Evolutionary conservation across 192 early-diverging fungal genomes (phyloP), one percentile per base, ranked within the genome.

Genomic region (Backusella macrospora): DNA sequence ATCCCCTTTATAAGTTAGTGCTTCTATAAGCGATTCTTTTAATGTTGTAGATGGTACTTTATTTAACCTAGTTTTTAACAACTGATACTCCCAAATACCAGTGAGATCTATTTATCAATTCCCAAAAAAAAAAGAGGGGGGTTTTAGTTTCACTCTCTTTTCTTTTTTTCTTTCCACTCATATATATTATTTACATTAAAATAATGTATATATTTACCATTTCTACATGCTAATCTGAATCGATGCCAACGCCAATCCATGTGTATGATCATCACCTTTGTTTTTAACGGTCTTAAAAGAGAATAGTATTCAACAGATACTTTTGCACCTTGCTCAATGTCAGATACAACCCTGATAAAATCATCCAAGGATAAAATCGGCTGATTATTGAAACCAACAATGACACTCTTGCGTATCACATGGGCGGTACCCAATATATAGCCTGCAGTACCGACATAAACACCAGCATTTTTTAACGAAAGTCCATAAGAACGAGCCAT

Each of bases 181-280:
- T 43, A 10, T 55, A 55, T 21, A 55, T n/a, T n/a, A n/a, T n/a
- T n/a, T n/a, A n/a, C n/a, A n/a, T n/a, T n/a, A n/a, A n/a, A n/a
- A n/a, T n/a, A n/a, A n/a, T n/a, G n/a, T 55, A 7, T 23, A 55
- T 55, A 46, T 46, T 12, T 79, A 88, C 86, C 86, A 83, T 96
- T 92, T 70, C 96, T 87, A 7, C 82, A 77, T 13, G 92, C 93
- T 73, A 94, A 42, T 67, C 92, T 82, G 80, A 94, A 94, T 37
- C 80, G 82, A 70, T 89, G 87, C 95, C 95, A 98, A 77, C 93
- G 94, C 62, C 92, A 84, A 73, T 96, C 91, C 3, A 95, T 88
- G 69, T 86, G 90, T 69, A 95, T 90, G 47, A 98, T 87, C 75
- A 88, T 88, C 16, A 98, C 88, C 62, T 86, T 88, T 63, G 91